Conservation (phyloP, 352 stramenopile genomes). For the Globisporangium paroecandrum region DNA sequence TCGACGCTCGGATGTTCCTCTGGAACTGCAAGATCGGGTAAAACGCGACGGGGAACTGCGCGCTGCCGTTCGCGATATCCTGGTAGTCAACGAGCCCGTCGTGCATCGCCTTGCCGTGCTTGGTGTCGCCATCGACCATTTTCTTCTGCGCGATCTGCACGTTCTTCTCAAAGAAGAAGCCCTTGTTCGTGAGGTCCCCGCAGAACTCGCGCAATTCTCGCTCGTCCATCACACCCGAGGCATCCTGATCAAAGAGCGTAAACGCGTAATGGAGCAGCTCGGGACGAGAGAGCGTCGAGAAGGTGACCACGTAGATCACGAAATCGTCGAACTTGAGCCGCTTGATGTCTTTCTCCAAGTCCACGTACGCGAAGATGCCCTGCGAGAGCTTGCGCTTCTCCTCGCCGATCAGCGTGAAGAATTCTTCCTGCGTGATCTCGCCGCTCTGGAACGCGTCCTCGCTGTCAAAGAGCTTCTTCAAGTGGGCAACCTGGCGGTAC, state of each 20-base stretch:
- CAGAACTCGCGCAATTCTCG: slow-evolving; percentile 53
- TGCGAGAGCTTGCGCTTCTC: slow-evolving; percentile 53
- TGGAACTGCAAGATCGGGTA: slow-evolving; percentile 68
- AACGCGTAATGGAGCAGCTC: slow-evolving; percentile 70
- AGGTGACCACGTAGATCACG: slow-evolving; percentile 47
- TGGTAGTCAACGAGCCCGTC: slow-evolving; percentile 53
- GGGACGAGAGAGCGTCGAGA: slow-evolving; percentile 41
- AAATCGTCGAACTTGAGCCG: slow-evolving; percentile 62
- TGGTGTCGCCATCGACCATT: slow-evolving; percentile 28
- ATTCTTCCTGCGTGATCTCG: slow-evolving; percentile 59
- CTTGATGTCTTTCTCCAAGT: slow-evolving; percentile 24
- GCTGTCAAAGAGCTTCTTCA: slow-evolving; percentile 34
- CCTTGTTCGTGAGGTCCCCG: slow-evolving; percentile 45
- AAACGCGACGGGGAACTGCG: slow-evolving; percentile 61
- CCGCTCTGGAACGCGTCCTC: slow-evolving; percentile 46
- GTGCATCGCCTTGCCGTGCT: slow-evolving; percentile 13
- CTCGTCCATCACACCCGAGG: slow-evolving; percentile 59
- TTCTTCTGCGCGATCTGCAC: slow-evolving; percentile 56
- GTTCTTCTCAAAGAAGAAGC: slow-evolving; percentile 63
- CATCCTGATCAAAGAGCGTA: slow-evolving; percentile 59
- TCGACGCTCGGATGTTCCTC: slow-evolving; percentile 43
- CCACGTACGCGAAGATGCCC: slow-evolving; percentile 48
- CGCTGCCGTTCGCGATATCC: slow-evolving; percentile 46
- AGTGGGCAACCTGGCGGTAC: slow-evolving; percentile 34
- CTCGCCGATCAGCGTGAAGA: slow-evolving; percentile 50